Base-by-base conservation (phyloP, 2,329 filamentous ascomycete species). In the Calonectria hongkongensis region DNA sequence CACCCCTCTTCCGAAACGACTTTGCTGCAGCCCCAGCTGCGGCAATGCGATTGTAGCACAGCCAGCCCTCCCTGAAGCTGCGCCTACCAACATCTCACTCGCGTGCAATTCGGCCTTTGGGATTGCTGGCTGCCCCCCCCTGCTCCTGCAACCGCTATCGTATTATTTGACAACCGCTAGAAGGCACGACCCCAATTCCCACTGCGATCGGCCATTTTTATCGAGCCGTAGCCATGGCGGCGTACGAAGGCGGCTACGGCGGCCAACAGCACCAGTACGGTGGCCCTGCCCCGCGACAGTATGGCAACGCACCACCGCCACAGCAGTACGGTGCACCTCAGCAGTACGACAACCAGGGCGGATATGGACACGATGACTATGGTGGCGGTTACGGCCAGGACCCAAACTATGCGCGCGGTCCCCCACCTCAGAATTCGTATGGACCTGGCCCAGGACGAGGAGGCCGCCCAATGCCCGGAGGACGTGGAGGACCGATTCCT, bases 211-310 rank as follows among this genome's bases (percentile, higher is more conserved):
- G 18, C 66, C 41, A 60, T 66, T 54, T 54, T 48, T 43, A 5
- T 47, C 41, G 58, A 75, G 54, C 60, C 65, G 51, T 45, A 65
- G 48, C 39, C 18, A 91, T 91, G 89, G 87, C 88, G 48, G 58
- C 70, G 56, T 90, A 89, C 79, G 86, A 89, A 74, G 85, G 84
- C 73, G 86, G 77, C n/a, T 81, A 81, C 72, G 84, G 84, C 70
- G 83, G 78, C 54, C 85, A 87, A 66, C 86, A 88, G 78, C 86
- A 87, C 70, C 85, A 86, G n/a, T 89, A 89, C 78, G 85, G 84
- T 73, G 87, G 87, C 45, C 85, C 84, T 60, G 80, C 77, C 58
- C 84, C 85, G 47, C 85, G 85, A 85, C 79, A 82, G 77, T 79
- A 79, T 58, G 79, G 76, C 71, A 77, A 78, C 28, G 78, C 73